A percentile compares a stretch with the other conserved stretches of the same genome.
phyloP scores from a whole-genome alignment of 352 stramenopile genomes.

The Pythium oligandrum region DNA sequence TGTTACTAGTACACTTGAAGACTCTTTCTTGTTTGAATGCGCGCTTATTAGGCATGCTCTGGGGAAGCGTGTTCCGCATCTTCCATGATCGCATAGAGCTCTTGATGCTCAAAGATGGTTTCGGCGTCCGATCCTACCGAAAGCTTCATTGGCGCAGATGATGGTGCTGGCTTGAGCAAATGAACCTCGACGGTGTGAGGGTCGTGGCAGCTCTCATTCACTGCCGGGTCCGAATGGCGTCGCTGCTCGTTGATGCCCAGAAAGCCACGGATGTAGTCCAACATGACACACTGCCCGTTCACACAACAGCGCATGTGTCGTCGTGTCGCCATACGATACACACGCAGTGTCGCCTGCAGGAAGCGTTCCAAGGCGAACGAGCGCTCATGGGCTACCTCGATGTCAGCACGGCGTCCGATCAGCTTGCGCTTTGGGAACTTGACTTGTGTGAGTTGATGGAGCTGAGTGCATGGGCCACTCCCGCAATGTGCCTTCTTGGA shows the following conservation, averaged over 20 bases:
- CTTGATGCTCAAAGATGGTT: slow-evolving; percentile 1
- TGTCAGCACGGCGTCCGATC: slow-evolving; percentile 8
- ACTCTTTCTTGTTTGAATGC: neutral
- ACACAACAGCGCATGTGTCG: slow-evolving; percentile 57
- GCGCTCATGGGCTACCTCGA: slow-evolving; percentile 34
- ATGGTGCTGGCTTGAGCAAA: too few species aligned
- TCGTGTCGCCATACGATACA: slow-evolving; percentile 39
- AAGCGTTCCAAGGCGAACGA: slow-evolving; percentile 43
- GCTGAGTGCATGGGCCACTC: slow-evolving; percentile 36
- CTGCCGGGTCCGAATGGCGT: too few species aligned
- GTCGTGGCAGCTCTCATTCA: too few species aligned
- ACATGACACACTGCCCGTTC: slow-evolving; percentile 39
- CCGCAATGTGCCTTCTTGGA: slow-evolving; percentile 19
- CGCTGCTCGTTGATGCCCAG: too few species aligned
- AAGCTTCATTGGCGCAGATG: neutral
- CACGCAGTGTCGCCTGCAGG: slow-evolving; percentile 38
- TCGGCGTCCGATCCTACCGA: neutral
- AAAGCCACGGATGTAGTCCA: slow-evolving; percentile 43
- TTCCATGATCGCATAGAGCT: slow-evolving; percentile 58
- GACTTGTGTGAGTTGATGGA: slow-evolving; percentile 32
- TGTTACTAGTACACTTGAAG: neutral
- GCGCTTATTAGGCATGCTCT: too few species aligned
- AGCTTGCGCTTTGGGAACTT: slow-evolving; percentile 57
- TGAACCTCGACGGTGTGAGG: too few species aligned
- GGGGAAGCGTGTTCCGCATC: slow-evolving; percentile 21